Base-by-base conservation (phyloP, 345 rosid genomes). In the Adansonia digitata region DNA sequence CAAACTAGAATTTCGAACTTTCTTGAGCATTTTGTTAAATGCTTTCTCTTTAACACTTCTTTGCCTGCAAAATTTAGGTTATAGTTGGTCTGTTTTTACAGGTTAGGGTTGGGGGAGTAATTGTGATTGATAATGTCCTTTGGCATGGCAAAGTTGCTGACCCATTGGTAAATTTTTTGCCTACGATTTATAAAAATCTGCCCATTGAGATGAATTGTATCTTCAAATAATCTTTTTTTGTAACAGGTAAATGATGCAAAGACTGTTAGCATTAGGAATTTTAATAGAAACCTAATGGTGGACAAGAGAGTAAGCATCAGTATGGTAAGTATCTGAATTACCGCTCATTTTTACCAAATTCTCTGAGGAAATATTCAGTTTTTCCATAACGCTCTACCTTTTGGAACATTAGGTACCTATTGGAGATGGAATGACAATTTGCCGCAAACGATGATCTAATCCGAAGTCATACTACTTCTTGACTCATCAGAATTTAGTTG, bases 141-240 rank as follows among this genome's bases (percentile, higher is more conserved):
- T 94, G 97, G 97, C 94, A 92, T 48, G 98, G 97, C 69, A 88
- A 88, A 81, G 98, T 94, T 76, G 88, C 89, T 10, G 97, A 92
- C 66, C 97, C 94, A 9, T 73, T 80, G 92, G 98, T 92, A 81
- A 73, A 18, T 48, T 45, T 5, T 45, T 74, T n/a, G 20, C 37
- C 43, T 31, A 17, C 68, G 18, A 29, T 26, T 66, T 39, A 17
- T 69, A 45, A 57, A 57, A 53, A 29, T 48, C 64, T 74, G 12
- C 45, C 66, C 11, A 10, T 49, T 37, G 29, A 73, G 46, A 31
- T 34, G 17, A 49, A 40, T 7, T 70, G 69, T 67, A 40, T 24
- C 35, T 74, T 65, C 11, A 64, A 11, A n/a, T 78, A 22, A 8
- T 61, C 75, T 67, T 40, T 68, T 45, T 71, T 71, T 24, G 69